phyloP scores from a whole-genome alignment of 148 eudicot species.

The Chenopodium album region DNA sequence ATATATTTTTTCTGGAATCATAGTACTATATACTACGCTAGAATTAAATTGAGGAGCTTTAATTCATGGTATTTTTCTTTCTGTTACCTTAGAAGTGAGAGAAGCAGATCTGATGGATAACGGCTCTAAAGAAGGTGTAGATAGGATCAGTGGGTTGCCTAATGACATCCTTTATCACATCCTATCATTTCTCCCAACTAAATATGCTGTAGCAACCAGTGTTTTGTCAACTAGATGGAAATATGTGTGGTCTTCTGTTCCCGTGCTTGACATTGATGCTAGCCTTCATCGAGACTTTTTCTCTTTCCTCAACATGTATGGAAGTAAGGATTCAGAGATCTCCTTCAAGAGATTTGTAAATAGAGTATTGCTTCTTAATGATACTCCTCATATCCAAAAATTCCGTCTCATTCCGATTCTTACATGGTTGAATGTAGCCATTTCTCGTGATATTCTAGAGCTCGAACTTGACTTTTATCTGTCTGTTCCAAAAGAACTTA shows the following conservation, averaged over 20 bases:
- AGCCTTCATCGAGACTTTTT: slow-evolving; percentile 3
- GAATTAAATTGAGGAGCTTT: neutral
- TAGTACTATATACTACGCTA: too few relatives aligned
- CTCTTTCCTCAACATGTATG: slow-evolving; percentile 11
- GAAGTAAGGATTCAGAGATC: slow-evolving; percentile 10
- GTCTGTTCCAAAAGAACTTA: neutral
- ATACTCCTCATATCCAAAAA: slow-evolving; percentile 11
- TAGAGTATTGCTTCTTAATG: slow-evolving; percentile 28
- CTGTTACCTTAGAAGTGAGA: slow-evolving; percentile 10
- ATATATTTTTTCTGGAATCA: too few relatives aligned
- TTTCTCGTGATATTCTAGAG: slow-evolving; percentile 22
- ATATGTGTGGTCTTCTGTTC: slow-evolving; percentile 27
- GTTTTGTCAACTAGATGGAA: slow-evolving; percentile 31
- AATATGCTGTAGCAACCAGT: slow-evolving; percentile 27
- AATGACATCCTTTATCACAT: slow-evolving; percentile 24
- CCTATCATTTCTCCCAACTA: slow-evolving; percentile 28
- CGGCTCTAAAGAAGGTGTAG: slow-evolving; percentile 12
- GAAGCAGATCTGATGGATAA: slow-evolving; percentile 12
- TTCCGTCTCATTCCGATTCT: slow-evolving; percentile 25
- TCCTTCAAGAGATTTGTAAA: slow-evolving; percentile 28
- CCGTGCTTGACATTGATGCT: slow-evolving; percentile 21
- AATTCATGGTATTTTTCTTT: neutral
- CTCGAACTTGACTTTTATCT: slow-evolving; percentile 30
- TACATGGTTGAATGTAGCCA: slow-evolving; percentile 28
- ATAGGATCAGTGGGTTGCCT: slow-evolving; percentile 29